phyloP scores from a whole-genome alignment of 2,329 filamentous ascomycete genomes.

The Endoconidiophora laricicola region DNA sequence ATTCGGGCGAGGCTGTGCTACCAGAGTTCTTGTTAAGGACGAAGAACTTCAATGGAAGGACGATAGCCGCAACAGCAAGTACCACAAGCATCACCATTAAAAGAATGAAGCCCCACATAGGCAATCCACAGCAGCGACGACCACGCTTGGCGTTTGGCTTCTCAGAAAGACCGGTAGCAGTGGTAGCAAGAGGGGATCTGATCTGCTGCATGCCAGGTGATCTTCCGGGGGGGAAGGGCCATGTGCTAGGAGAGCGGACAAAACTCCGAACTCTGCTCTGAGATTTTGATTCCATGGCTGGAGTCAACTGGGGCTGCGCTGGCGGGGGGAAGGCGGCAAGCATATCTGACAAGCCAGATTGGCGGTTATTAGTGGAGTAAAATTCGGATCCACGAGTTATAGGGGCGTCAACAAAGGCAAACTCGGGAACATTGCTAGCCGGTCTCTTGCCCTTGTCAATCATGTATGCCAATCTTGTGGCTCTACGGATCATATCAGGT shows the following conservation, averaged over 20 bases:
- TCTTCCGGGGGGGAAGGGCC: constrained; percentile 28
- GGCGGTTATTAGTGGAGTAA: constrained; percentile 25
- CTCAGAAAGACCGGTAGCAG: constrained; percentile 11
- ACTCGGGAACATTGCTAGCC: constrained; percentile 35
- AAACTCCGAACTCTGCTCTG: constrained; percentile 24
- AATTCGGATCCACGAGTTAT: constrained; percentile 3
- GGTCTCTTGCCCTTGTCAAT: constrained; percentile 64
- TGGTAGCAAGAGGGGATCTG: constrained; percentile 7
- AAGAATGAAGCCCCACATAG: constrained; percentile 60
- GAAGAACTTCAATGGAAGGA: constrained; percentile 55
- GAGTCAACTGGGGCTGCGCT: constrained; percentile 37
- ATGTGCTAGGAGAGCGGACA: constrained; percentile 26
- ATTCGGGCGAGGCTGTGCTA: constrained; percentile 18
- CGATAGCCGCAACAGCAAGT: constrained; percentile 62
- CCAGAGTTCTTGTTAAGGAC: constrained; percentile 33
- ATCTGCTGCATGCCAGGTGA: constrained; percentile 8
- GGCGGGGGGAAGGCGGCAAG: constrained; percentile 48
- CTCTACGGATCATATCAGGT: constrained; percentile 75
- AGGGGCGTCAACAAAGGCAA: constrained; percentile 32
- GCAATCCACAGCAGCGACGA: constrained; percentile 68
- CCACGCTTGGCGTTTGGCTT: constrained; percentile 20
- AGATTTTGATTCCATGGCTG: constrained; percentile 31
- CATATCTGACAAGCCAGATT: constrained; percentile 46
- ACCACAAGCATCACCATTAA: constrained; percentile 47
- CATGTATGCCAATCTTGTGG: constrained; percentile 71